A percentile compares a stretch with the other conserved stretches of the same genome.
These are phyloP conservation scores for Aspergillus sp. DNA, from an alignment of 2,329 filamentous ascomycete genomes.

Conservation along the genomic window DNA sequence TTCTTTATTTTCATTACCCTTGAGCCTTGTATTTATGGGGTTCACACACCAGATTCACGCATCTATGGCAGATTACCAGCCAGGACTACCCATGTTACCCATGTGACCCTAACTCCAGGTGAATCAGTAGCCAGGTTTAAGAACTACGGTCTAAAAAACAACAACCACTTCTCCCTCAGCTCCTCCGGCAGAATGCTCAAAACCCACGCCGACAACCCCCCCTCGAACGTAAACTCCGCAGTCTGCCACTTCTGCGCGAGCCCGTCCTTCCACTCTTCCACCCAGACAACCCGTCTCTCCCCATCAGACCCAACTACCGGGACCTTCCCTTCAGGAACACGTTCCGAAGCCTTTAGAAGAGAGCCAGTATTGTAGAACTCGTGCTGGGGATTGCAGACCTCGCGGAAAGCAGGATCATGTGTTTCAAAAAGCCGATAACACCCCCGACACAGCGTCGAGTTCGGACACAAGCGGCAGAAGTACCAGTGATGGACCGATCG, in stretches of 20 bases:
- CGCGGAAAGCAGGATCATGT: not conserved
- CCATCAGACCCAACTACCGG: not conserved
- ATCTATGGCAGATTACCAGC: too few species aligned
- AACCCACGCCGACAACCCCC: not conserved
- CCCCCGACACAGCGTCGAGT: not conserved
- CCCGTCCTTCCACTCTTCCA: slow-evolving; percentile 14
- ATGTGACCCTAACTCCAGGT: too few species aligned
- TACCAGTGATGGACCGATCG: not conserved
- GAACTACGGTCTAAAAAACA: not conserved
- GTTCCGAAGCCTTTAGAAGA: not conserved
- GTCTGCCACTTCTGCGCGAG: slow-evolving; percentile 10
- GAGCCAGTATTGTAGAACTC: not conserved
- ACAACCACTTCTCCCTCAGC: not conserved
- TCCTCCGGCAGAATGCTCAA: not conserved
- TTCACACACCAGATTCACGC: too few species aligned
- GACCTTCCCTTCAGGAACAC: not conserved
- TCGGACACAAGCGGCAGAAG: not conserved
- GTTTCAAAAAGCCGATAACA: not conserved
- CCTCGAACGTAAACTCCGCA: not conserved
- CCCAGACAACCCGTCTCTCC: not conserved
- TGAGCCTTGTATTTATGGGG: too few species aligned
- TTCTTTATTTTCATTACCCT: too few species aligned
- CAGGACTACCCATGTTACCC: too few species aligned
- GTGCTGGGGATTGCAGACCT: not conserved
- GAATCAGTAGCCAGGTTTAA: too few species aligned